Conservation (phyloP, 78 protist genomes). For the slime mould (Dictyostelium discoideum) region DNA sequence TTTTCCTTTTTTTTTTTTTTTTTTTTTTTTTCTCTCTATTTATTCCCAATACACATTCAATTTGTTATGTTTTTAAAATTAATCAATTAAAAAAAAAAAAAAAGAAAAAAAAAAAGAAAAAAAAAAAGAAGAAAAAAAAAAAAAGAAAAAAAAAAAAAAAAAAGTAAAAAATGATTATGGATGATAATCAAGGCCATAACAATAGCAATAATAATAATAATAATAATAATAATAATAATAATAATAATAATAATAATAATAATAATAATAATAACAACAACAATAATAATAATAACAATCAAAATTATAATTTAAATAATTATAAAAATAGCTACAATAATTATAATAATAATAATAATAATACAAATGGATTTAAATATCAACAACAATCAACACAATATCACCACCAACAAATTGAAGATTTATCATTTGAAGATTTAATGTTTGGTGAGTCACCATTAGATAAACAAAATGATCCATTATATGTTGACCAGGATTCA, state of each 20-base stretch:
- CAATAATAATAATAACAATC: background rate
- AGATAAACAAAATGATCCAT: background rate
- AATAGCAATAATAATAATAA: background rate
- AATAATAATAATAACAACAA: background rate
- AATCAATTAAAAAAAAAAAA: background rate
- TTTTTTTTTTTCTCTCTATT: background rate
- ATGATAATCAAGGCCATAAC: background rate
- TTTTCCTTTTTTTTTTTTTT: background rate
- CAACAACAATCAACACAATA: background rate
- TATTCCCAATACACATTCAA: background rate
- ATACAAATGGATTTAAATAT: background rate
- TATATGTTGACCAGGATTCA: background rate
- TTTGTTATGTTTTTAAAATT: background rate
- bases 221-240: background rate
- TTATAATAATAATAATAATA: background rate
- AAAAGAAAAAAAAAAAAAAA: background rate
- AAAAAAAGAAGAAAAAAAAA: background rate
- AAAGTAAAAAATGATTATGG: conserved; percentile 1
- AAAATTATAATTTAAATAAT: background rate
- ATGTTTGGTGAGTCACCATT: conserved; percentile 54
- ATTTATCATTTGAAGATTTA: conserved; percentile 63
- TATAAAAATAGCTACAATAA: background rate
- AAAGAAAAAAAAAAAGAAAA: background rate
- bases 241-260: too few relatives aligned
- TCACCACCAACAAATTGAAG: conserved; percentile 32